Evolutionary conservation across 2,329 filamentous ascomycete genomes (phyloP).

Genomic region (Sporothrix mexicana): DNA sequence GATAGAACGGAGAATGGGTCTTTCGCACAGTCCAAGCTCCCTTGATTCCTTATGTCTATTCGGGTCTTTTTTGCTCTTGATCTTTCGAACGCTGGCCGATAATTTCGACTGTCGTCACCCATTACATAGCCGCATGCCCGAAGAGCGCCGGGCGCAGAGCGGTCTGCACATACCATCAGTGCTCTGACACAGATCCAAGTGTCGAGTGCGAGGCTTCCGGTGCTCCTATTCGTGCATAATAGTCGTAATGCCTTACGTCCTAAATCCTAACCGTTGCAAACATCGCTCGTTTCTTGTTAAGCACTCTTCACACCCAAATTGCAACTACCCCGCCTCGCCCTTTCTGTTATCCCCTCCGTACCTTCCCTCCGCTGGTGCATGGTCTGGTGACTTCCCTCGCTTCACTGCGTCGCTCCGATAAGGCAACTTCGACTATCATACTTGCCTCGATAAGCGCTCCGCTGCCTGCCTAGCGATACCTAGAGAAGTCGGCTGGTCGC

Average conservation of each 20-base stretch:
- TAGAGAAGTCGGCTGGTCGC: background rate
- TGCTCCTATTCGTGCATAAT: conserved; percentile 6
- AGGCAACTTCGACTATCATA: background rate
- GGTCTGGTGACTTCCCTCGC: conserved; percentile 19
- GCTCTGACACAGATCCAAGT: background rate
- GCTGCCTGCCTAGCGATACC: conserved; percentile 21
- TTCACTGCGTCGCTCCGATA: conserved; percentile 9
- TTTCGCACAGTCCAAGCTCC: background rate
- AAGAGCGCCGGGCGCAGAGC: background rate
- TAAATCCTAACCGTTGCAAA: too few relatives aligned
- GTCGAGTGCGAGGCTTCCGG: background rate
- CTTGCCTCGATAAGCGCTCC: conserved; percentile 25
- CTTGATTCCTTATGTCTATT: background rate
- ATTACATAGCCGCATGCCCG: background rate
- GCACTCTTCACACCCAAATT: conserved; percentile 11
- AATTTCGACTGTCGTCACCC: background rate
- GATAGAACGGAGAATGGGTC: background rate
- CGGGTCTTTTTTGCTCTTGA: background rate
- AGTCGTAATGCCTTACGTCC: too few relatives aligned
- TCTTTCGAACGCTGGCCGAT: background rate
- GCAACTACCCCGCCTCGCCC: conserved; percentile 9
- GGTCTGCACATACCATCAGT: conserved; percentile 10
- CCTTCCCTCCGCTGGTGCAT: background rate
- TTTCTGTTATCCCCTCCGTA: conserved; percentile 1
- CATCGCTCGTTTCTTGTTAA: too few relatives aligned